Evolutionary conservation across 2,329 filamentous ascomycete genomes (phyloP).

Genomic region (Ophiostoma fasciatum): DNA sequence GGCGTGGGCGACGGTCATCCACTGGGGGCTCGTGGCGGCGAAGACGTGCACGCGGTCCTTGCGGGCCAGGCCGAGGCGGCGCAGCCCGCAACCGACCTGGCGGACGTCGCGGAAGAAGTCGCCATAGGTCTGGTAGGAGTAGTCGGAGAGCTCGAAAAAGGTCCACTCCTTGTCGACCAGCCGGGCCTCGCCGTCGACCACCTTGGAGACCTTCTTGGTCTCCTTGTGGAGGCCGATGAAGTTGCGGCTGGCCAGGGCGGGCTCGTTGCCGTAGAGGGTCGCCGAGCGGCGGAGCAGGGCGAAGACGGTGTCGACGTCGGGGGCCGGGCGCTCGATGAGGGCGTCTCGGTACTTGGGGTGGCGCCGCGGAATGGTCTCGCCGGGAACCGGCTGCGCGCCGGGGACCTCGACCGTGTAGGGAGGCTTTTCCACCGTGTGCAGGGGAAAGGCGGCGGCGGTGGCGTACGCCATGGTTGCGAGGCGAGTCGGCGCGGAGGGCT

Average conservation of each 20-base stretch:
- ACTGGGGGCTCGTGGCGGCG: conserved; percentile 70
- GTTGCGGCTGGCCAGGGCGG: conserved; percentile 55
- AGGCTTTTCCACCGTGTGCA: conserved; percentile 48
- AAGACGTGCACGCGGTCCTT: conserved; percentile 65
- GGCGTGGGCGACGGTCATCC: conserved; percentile 68
- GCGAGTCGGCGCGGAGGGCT: too few species aligned
- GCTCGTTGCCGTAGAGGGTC: conserved; percentile 43
- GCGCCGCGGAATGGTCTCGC: conserved; percentile 74
- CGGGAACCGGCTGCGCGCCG: conserved; percentile 51
- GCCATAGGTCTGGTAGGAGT: conserved; percentile 61
- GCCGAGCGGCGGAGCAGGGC: conserved; percentile 62
- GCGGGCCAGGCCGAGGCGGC: conserved; percentile 55
- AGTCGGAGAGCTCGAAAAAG: conserved; percentile 71
- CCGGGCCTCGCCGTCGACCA: conserved; percentile 62
- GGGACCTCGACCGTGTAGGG: conserved; percentile 63
- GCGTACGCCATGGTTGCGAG: conserved; percentile 3
- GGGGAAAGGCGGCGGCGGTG: conserved; percentile 30
- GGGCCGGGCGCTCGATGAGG: conserved; percentile 51
- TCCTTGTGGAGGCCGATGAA: conserved; percentile 68
- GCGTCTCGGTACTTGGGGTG: conserved; percentile 57
- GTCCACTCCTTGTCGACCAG: conserved; percentile 86
- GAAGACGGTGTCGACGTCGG: conserved; percentile 59
- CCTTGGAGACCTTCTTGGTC: conserved; percentile 80
- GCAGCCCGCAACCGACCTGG: conserved; percentile 57
- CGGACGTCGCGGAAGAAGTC: conserved; percentile 61